phyloP scores from a whole-genome alignment of 306 rosid species.

The Chamaecrista fasciculata region DNA sequence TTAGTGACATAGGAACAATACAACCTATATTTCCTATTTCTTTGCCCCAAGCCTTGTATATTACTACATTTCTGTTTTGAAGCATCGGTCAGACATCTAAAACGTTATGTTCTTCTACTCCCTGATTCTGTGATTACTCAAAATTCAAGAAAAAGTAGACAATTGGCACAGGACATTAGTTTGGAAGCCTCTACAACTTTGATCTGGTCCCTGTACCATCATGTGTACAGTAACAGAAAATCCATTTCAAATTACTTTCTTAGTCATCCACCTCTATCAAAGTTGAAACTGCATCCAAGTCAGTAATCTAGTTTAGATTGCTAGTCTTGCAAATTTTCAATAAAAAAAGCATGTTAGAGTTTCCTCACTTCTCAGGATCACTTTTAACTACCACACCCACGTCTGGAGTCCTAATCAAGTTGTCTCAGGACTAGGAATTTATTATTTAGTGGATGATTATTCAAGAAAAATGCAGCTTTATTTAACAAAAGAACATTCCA shows the following conservation, averaged over 20 bases:
- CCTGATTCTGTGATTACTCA: not conserved
- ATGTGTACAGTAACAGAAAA: not conserved
- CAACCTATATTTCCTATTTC: not conserved
- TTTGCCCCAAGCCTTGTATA: not conserved
- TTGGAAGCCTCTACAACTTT: not conserved
- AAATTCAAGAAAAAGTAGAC: not conserved
- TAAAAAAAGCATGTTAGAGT: not conserved
- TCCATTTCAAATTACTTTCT: not conserved
- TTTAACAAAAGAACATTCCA: not conserved
- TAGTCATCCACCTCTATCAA: not conserved
- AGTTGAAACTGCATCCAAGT: not conserved
- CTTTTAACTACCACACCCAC: not conserved
- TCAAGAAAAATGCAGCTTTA: not conserved
- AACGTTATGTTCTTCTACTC: not conserved
- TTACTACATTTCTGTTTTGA: not conserved
- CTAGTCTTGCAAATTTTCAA: not conserved
- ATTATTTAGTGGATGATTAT: not conserved
- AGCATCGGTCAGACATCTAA: no score
- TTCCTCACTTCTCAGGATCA: not conserved
- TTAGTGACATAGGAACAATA: not conserved
- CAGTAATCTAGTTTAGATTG: not conserved
- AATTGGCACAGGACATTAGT: not conserved
- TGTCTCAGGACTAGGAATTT: not conserved
- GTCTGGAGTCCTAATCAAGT: not conserved
- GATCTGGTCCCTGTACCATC: not conserved